Evolutionary conservation across 768 basidiomycete species (phyloP).

Genomic region (Mycena crocata): DNA sequence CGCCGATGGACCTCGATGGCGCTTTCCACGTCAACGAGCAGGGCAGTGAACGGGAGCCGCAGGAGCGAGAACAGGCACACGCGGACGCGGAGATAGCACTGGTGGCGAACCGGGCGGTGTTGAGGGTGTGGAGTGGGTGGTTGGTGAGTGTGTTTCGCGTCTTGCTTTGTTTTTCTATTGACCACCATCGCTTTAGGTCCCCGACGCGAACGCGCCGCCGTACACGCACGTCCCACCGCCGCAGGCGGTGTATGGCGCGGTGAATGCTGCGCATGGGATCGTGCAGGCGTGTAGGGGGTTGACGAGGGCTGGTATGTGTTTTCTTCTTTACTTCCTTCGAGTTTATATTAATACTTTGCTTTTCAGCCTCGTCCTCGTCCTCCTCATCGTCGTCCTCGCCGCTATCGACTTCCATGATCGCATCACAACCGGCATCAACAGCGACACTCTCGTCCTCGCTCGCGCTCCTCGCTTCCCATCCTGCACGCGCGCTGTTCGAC

Average conservation of each 20-base stretch:
- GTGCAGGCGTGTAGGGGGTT: conserved; percentile 60
- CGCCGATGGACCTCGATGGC: conserved; percentile 13
- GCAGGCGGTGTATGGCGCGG: conserved; percentile 66
- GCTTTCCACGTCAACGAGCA: background rate
- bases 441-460: conserved; percentile 34
- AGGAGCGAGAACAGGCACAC: background rate
- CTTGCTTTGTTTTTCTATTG: conserved; percentile 6
- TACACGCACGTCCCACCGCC: conserved; percentile 15
- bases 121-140: conserved; percentile 24
- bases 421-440: too few species aligned
- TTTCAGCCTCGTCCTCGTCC: too few species aligned
- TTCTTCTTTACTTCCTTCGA: too few species aligned
- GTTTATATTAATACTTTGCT: too few species aligned
- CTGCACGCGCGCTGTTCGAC: conserved; percentile 72
- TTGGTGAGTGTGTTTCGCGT: conserved; percentile 36
- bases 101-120: conserved; percentile 23
- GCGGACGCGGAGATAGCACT: conserved; percentile 14
- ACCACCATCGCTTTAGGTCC: too few species aligned
- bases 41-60: background rate
- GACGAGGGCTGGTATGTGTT: conserved; percentile 44
- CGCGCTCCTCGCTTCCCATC: conserved; percentile 67
- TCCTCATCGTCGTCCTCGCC: too few species aligned
- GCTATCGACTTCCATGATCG: too few species aligned
- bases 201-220: background rate
- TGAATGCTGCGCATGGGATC: conserved; percentile 75